Conservation (phyloP, 169 alveolate genomes). For the Perkinsus chesapeaki region DNA sequence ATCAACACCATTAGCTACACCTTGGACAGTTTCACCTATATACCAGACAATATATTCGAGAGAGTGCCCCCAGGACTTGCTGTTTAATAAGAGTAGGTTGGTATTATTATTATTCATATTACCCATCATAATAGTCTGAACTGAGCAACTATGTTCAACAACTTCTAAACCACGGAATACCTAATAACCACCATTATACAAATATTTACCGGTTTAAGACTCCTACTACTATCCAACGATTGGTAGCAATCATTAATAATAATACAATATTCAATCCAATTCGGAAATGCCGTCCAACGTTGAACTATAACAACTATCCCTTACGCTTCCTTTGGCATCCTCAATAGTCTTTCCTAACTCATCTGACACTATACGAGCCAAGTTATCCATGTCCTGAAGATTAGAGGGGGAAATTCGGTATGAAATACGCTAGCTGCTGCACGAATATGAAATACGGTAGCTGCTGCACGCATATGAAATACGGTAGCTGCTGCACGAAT, state of each 20-base stretch:
- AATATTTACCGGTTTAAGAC: too few relatives aligned
- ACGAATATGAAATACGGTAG: neutral
- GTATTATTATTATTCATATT: slow-evolving; percentile 57
- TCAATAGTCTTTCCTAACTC: slow-evolving; percentile 67
- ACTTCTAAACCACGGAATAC: slow-evolving; percentile 68
- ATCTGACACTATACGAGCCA: neutral
- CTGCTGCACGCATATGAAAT: neutral
- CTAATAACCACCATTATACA: too few relatives aligned
- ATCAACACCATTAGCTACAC: slow-evolving; percentile 44
- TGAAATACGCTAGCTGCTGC: neutral
- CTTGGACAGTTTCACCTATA: neutral
- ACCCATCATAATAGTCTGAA: slow-evolving; percentile 46
- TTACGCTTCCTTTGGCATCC: slow-evolving; percentile 53
- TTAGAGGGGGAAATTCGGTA: neutral
- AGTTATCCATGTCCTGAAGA: neutral
- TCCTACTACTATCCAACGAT: too few relatives aligned
- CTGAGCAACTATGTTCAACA: slow-evolving; percentile 52
- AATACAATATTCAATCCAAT: too few relatives aligned
- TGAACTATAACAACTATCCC: too few relatives aligned
- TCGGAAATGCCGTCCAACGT: too few relatives aligned
- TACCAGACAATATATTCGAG: too few relatives aligned
- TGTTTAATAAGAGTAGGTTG: too few relatives aligned
- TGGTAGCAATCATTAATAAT: too few relatives aligned
- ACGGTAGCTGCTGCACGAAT: neutral
- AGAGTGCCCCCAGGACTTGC: too few relatives aligned